A percentile compares a stretch with the other conserved stretches of the same genome.
Evolutionary conservation across 2,329 filamentous ascomycete genomes (phyloP).

Genomic region (Aspergillus sp.): DNA sequence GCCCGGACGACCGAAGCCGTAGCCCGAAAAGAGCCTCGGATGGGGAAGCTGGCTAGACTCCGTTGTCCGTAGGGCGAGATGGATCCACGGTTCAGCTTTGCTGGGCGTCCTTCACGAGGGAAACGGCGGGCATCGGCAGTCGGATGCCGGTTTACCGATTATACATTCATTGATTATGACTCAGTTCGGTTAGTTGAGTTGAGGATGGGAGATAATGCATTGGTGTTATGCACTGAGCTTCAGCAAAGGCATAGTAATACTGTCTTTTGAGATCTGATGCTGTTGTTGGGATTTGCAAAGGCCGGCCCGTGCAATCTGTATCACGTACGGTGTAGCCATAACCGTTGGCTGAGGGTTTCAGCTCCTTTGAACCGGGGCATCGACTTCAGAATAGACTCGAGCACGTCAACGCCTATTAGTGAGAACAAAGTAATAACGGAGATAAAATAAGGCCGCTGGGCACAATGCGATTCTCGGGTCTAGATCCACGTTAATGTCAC

Average conservation of each 20-base stretch:
- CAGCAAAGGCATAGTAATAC: neutral
- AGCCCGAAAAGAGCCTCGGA: neutral
- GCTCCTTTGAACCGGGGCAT: too few relatives aligned
- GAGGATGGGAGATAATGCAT: neutral
- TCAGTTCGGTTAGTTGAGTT: neutral
- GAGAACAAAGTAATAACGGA: neutral
- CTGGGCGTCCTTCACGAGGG: neutral
- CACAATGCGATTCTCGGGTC: neutral
- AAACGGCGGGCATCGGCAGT: neutral
- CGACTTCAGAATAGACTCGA: too few relatives aligned
- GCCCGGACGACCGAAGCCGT: neutral
- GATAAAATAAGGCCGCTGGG: neutral
- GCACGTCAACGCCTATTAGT: neutral
- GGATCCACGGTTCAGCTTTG: slow-evolving; percentile 2
- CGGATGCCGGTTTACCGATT: neutral
- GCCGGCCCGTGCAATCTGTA: too few relatives aligned
- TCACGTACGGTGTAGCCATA: too few relatives aligned
- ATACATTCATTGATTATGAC: neutral
- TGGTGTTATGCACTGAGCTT: neutral
- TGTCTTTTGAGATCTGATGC: too few relatives aligned
- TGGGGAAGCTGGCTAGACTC: neutral
- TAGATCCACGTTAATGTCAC: neutral
- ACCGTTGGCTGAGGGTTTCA: too few relatives aligned
- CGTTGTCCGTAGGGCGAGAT: neutral
- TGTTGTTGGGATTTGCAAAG: neutral